phyloP scores from a whole-genome alignment of 2,329 filamentous ascomycete species.

The Fusarium domesticum region DNA sequence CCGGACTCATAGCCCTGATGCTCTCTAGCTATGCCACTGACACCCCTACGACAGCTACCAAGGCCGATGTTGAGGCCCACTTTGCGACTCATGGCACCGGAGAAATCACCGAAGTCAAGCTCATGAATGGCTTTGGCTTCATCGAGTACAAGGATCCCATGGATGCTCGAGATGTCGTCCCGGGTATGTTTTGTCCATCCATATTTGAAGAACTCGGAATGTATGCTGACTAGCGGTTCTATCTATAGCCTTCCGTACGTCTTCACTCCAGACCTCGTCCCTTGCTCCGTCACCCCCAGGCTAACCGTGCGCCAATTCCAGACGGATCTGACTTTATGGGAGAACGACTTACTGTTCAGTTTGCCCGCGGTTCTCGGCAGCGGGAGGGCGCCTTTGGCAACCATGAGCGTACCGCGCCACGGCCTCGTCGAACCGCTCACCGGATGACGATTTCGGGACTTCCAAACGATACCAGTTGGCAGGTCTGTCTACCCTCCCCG shows the following conservation, averaged over 20 bases:
- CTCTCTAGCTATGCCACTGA: constrained; percentile 41
- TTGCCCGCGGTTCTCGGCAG: constrained; percentile 78
- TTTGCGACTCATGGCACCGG: constrained; percentile 95
- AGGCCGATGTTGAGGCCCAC: constrained; percentile 92
- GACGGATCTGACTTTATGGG: constrained; percentile 98
- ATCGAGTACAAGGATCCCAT: constrained; percentile 98
- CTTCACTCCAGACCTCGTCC: constrained; percentile 20
- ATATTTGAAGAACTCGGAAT: constrained; percentile 11
- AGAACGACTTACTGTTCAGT: constrained; percentile 95
- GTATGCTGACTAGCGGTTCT: constrained; percentile 21
- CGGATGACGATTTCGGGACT: constrained; percentile 98
- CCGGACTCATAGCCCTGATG: constrained; percentile 37
- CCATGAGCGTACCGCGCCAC: constrained; percentile 59
- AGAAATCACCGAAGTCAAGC: constrained; percentile 97
- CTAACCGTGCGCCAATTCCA: constrained; percentile 41
- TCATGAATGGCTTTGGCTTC: constrained; percentile 99
- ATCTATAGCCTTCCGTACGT: constrained; percentile 60
- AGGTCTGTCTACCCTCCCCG: constrained; percentile 81
- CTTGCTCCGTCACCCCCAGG: constrained; percentile 10
- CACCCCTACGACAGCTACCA: constrained; percentile 70
- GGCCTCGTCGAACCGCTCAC: constrained; percentile 89
- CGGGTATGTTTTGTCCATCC: constrained; percentile 62
- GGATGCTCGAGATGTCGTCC: constrained; percentile 97
- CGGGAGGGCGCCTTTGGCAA: constrained; percentile 49
- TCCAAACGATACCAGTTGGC: constrained; percentile 98